phyloP scores from a whole-genome alignment of 2,329 filamentous ascomycete species.

The Fusarium pseudograminearum region DNA sequence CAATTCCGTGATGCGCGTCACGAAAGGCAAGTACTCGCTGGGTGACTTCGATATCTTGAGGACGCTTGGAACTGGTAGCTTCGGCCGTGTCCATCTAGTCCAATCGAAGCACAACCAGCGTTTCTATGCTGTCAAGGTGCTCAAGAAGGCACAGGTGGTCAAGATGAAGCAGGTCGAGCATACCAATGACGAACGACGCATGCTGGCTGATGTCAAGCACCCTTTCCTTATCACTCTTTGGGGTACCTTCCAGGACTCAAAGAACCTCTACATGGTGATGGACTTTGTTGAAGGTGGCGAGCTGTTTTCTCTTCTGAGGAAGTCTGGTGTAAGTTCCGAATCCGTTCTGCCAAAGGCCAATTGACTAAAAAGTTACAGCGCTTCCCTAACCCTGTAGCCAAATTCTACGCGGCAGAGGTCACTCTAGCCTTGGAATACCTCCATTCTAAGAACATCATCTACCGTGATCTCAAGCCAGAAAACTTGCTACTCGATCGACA shows the following conservation, averaged over 20 bases:
- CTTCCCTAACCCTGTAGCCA: slow-evolving; percentile 97
- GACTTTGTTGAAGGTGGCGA: slow-evolving; percentile 99
- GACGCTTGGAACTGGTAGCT: slow-evolving; percentile 95
- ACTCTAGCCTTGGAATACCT: slow-evolving; percentile 95
- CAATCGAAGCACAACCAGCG: slow-evolving; percentile 98
- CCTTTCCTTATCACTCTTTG: slow-evolving; percentile 97
- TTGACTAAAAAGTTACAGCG: slow-evolving; percentile 67
- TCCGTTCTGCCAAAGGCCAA: background rate
- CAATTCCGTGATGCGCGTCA: slow-evolving; percentile 69
- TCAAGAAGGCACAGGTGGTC: slow-evolving; percentile 98
- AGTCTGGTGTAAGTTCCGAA: slow-evolving; percentile 78
- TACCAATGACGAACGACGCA: slow-evolving; percentile 96
- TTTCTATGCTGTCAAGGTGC: slow-evolving; percentile 97
- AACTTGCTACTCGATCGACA: slow-evolving; percentile 92
- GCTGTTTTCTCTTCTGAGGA: slow-evolving; percentile 92
- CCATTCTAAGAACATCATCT: slow-evolving; percentile 95
- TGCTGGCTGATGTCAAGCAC: slow-evolving; percentile 97
- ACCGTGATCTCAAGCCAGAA: slow-evolving; percentile 96
- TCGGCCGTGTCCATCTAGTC: slow-evolving; percentile 94
- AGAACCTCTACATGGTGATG: slow-evolving; percentile 99
- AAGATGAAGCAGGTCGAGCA: slow-evolving; percentile 99
- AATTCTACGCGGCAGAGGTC: slow-evolving; percentile 98
- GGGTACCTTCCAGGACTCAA: slow-evolving; percentile 97
- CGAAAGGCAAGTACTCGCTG: slow-evolving; percentile 97
- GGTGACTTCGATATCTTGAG: slow-evolving; percentile 89